Evolutionary conservation across 1,139 yeast genomes (phyloP), one percentile per base, ranked within the genome.

Genomic region (Maudiozyma humilis): DNA sequence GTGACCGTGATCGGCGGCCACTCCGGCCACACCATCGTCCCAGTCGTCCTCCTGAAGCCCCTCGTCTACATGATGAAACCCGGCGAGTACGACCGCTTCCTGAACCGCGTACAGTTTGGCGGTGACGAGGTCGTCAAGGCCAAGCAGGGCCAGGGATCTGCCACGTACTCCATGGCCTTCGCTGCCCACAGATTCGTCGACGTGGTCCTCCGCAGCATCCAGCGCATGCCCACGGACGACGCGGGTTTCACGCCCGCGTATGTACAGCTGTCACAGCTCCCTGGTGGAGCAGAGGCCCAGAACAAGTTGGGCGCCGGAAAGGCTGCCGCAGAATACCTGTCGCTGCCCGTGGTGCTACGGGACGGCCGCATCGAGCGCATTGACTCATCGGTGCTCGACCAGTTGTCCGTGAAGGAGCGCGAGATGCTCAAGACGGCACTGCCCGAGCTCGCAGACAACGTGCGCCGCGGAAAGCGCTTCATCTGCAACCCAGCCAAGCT

Each of bases 71-170:
- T 20, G 8, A 65, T 80, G 62, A 68, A 78, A 56, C 72, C 73
- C 56, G 79, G 75, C 59, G 66, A 69, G 50, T 70, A 71, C 57
- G 84, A 86, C 55, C 79, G 79, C 48, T 76, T 89, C 65, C 77
- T 87, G 67, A 77, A 87, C 77, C 82, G 96, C 74, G 91, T 89
- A 64, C 97, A 89, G 73, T 89, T 87, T 60, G 97, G 96, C 69
- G 97, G 97, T 75, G 97, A 89, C 66, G 97, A 89, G 73, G 98
- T 91, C 57, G 97, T 91, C 65, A 81, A 89, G 75, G 97, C 97
- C 60, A 91, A 91, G 79, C 80, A 85, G 63, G 98, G 98, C 71
- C 95, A 96, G 58, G 98, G 98, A 64, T 88, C 96, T 47, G 98
- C 97, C 62, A 91, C 98, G 54, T 76, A 91, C 65, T 89, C 97